A percentile compares a stretch with the other conserved stretches of the same genome.
Evolutionary conservation across 2,329 filamentous ascomycete species (phyloP).

Genomic region (Beauveria brongniartii): DNA sequence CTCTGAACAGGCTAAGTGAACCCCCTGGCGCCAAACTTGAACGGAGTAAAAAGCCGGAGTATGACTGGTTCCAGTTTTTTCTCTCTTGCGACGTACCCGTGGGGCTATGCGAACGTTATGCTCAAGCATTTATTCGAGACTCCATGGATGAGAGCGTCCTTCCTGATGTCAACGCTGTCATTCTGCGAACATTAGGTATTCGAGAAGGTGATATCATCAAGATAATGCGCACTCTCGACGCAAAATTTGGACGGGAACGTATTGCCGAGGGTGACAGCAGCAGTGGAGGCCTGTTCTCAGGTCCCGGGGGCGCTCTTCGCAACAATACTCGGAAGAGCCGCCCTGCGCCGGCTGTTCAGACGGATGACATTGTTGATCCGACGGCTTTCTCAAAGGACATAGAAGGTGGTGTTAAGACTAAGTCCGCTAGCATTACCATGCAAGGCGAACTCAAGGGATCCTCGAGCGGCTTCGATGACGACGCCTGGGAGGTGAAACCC

Average conservation of each 20-base stretch:
- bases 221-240: conserved; percentile 82
- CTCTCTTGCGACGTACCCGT: conserved; percentile 84
- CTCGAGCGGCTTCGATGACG: conserved; percentile 74
- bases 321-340: conserved; percentile 94
- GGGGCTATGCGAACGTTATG: conserved; percentile 89
- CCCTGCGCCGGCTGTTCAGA: conserved; percentile 77
- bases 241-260: conserved; percentile 60
- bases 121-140: conserved; percentile 79
- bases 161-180: conserved; percentile 76
- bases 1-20: conserved; percentile 21
- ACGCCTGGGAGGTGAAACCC: conserved; percentile 95
- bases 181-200: conserved; percentile 80
- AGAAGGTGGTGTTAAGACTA: conserved; percentile 16
- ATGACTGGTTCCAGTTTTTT: conserved; percentile 99
- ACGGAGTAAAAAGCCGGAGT: conserved; percentile 57
- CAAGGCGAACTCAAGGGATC: conserved; percentile 20
- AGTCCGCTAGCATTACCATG: conserved; percentile 14
- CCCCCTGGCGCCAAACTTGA: conserved; percentile 55
- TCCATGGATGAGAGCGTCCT: conserved; percentile 94
- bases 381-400: conserved; percentile 67
- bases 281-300: conserved; percentile 72
- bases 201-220: conserved; percentile 96
- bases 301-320: conserved; percentile 78
- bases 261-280: conserved; percentile 50
- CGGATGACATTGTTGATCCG: conserved; percentile 79